phyloP scores from a whole-genome alignment of 768 basidiomycete genomes.

The Amanita molliuscula region DNA sequence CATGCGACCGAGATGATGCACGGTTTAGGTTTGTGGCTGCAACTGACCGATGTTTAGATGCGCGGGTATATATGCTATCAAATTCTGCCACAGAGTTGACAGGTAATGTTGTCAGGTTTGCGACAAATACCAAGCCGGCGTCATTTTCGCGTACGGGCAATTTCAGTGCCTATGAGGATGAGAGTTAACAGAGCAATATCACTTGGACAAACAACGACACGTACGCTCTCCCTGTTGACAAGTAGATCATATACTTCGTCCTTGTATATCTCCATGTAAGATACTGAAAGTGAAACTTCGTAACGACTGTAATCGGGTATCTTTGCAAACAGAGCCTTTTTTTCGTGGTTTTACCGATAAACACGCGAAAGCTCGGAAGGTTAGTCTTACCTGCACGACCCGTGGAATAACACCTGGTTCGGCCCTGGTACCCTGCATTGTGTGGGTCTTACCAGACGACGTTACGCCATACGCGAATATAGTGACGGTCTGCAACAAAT shows the following conservation, averaged over 20 bases:
- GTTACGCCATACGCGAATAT: constrained; percentile 90
- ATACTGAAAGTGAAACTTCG: constrained; percentile 41
- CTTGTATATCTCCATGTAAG: constrained; percentile 88
- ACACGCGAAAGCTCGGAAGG: background rate
- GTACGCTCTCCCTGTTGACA: constrained; percentile 56
- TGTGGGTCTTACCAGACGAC: constrained; percentile 86
- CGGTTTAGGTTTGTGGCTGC: constrained; percentile 82
- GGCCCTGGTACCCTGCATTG: constrained; percentile 72
- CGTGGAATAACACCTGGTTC: constrained; percentile 85
- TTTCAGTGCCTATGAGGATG: constrained; percentile 30
- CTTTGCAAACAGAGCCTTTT: constrained; percentile 49
- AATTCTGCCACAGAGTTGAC: constrained; percentile 34
- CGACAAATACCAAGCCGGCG: constrained; percentile 42
- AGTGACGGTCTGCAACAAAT: constrained; percentile 53
- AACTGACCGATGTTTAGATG: constrained; percentile 70
- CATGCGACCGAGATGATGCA: constrained; percentile 82
- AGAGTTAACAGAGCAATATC: background rate
- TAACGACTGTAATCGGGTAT: constrained; percentile 25
- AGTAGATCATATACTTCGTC: constrained; percentile 87
- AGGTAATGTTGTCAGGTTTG: constrained; percentile 34
- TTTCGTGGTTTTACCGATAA: background rate
- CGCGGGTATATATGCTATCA: constrained; percentile 40
- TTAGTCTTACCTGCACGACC: constrained; percentile 51
- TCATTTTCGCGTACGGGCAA: constrained; percentile 46
- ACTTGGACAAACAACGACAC: constrained; percentile 12